Evolutionary conservation across 2,329 filamentous ascomycete genomes (phyloP).

Genomic region (Aspergillus fischeri): DNA sequence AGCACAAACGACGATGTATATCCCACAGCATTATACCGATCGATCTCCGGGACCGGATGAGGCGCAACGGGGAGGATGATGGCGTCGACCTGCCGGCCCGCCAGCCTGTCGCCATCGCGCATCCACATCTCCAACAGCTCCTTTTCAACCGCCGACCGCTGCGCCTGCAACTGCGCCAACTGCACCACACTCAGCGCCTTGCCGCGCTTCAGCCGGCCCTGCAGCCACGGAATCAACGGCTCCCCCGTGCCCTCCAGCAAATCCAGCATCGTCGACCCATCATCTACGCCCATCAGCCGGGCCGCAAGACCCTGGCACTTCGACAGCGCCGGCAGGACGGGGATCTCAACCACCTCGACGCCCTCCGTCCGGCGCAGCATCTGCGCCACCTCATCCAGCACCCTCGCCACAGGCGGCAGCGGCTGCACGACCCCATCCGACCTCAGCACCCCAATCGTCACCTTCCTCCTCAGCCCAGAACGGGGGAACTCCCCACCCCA

Average conservation of each 20-base stretch:
- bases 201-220: constrained; percentile 47
- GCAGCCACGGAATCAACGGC: constrained; percentile 59
- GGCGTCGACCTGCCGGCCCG: constrained; percentile 43
- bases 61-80: constrained; percentile 62
- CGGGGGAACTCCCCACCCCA: constrained; percentile 33
- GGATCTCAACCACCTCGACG: constrained; percentile 57
- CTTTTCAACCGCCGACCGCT: constrained; percentile 50
- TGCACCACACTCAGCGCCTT: constrained; percentile 46
- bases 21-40: constrained; percentile 59
- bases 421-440: constrained; percentile 38
- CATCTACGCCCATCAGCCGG: constrained; percentile 57
- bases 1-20: constrained; percentile 61
- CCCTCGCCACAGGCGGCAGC: constrained; percentile 37
- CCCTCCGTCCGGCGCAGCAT: constrained; percentile 34
- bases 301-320: constrained; percentile 56
- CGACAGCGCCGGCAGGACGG: constrained; percentile 49
- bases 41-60: constrained; percentile 59
- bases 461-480: constrained; percentile 19
- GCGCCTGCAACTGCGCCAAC: constrained; percentile 51
- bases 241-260: constrained; percentile 54
- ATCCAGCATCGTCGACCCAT: constrained; percentile 53
- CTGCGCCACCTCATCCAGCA: constrained; percentile 37
- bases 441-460: constrained; percentile 41
- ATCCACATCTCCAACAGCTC: constrained; percentile 57
- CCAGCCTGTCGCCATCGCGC: constrained; percentile 2